Conservation (phyloP, 306 rosid species). For the Ziziphus jujuba region DNA sequence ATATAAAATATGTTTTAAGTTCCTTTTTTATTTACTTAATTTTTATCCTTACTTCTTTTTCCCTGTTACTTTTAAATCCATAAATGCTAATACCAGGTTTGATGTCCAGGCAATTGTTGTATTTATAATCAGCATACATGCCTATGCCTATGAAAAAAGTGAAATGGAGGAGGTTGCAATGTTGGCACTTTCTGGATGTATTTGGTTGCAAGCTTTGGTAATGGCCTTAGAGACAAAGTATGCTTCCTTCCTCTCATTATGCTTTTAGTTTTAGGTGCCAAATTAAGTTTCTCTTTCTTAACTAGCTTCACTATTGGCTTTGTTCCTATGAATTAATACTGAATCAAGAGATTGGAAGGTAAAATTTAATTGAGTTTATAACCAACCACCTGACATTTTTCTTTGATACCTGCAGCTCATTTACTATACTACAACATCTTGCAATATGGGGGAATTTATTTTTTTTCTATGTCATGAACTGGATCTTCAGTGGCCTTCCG, state of each 20-base stretch:
- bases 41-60: constrained; percentile 1
- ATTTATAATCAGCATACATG: constrained; percentile 80
- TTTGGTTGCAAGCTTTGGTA: constrained; percentile 98
- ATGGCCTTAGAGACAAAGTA: constrained; percentile 92
- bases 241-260: constrained; percentile 31
- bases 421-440: constrained; percentile 78
- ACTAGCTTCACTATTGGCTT: background rate
- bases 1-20: constrained; percentile 10
- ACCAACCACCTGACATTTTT: constrained; percentile 22
- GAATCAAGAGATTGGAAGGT: background rate
- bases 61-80: constrained; percentile 19
- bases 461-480: constrained; percentile 80
- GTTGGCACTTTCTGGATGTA: constrained; percentile 97
- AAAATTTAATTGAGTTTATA: background rate
- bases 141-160: constrained; percentile 86
- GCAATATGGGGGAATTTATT: constrained; percentile 97
- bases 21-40: constrained; percentile 10
- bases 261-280: constrained; percentile 6
- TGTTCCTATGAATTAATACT: background rate
- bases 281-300: background rate
- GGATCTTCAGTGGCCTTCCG: constrained; percentile 89
- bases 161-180: constrained; percentile 91
- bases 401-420: constrained; percentile 69
- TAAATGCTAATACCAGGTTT: constrained; percentile 22
- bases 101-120: constrained; percentile 80